These are phyloP conservation scores for Cyclotella kingstonii DNA, from an alignment of 108 stramenopile species.

Conservation along the genomic window DNA sequence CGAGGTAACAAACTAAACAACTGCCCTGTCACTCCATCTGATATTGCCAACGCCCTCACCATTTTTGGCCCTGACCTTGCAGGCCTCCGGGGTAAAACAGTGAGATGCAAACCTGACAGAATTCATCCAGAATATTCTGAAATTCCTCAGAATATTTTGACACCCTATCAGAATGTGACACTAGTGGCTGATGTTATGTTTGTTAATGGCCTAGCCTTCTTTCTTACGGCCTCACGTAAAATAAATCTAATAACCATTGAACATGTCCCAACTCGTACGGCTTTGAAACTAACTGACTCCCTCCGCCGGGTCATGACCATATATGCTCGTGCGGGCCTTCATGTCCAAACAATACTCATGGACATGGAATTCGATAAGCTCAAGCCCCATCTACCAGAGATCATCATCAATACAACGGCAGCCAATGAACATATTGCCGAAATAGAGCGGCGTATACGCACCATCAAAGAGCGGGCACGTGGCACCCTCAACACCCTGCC, in stretches of 20 bases:
- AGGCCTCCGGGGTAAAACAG: slow-evolving; percentile 19
- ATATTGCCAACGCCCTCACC: slow-evolving; percentile 19
- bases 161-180: slow-evolving; percentile 20
- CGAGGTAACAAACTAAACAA: slow-evolving; percentile 7
- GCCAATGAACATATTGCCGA: slow-evolving; percentile 9
- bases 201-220: slow-evolving; percentile 42
- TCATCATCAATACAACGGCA: slow-evolving; percentile 17
- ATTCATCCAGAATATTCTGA: neutral
- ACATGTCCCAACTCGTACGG: slow-evolving; percentile 6
- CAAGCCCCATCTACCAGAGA: neutral
- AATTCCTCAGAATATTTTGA: slow-evolving; percentile 21
- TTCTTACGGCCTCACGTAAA: slow-evolving; percentile 21
- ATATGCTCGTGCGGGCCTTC: slow-evolving; percentile 21
- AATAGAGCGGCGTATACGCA: slow-evolving; percentile 3
- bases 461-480: slow-evolving; percentile 47
- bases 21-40: slow-evolving; percentile 32
- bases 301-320: neutral
- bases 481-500: slow-evolving; percentile 29
- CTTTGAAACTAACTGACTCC: neutral
- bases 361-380: slow-evolving; percentile 26
- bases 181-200: slow-evolving; percentile 40
- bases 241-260: slow-evolving; percentile 19
- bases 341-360: neutral
- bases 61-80: slow-evolving; percentile 37
- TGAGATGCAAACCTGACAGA: neutral